Percentiles rank a stretch among this genome's conserved stretches.
Conservation (phyloP, 164 flowering plant genomes). For the Warburgia ugandensis region DNA sequence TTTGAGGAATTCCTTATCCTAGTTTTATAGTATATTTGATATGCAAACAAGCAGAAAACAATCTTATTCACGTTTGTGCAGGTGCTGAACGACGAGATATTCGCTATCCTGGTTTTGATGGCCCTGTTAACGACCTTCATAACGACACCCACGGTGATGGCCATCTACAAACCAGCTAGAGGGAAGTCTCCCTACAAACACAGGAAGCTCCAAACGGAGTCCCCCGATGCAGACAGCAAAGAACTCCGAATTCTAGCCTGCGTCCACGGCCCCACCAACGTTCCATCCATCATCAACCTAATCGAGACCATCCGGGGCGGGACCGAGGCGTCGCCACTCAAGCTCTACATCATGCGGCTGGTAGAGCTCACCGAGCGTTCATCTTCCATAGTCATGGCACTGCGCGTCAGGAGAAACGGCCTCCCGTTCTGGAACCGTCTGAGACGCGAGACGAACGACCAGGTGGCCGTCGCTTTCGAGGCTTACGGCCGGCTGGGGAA, state of each 20-base stretch:
- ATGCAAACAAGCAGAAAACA: too few species aligned
- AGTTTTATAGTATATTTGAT: too few species aligned
- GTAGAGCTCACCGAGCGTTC: slow-evolving; percentile 67
- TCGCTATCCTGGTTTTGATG: slow-evolving; percentile 76
- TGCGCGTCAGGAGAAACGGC: slow-evolving; percentile 41
- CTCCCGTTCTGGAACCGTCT: slow-evolving; percentile 26
- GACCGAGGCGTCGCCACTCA: slow-evolving; percentile 19
- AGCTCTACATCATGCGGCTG: slow-evolving; percentile 51
- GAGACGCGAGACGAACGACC: slow-evolving; percentile 1
- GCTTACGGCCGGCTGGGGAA: slow-evolving; percentile 30
- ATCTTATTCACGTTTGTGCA: slow-evolving; percentile 10
- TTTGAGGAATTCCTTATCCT: too few species aligned
- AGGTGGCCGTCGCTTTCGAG: slow-evolving; percentile 15
- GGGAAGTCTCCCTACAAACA: slow-evolving; percentile 5
- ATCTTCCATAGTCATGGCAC: slow-evolving; percentile 61
- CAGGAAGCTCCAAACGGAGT: slow-evolving; percentile 12
- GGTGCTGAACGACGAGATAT: slow-evolving; percentile 68
- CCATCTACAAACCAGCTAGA: slow-evolving; percentile 50
- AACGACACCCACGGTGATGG: slow-evolving; percentile 64
- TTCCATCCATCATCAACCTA: slow-evolving; percentile 45
- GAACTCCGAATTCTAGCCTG: slow-evolving; percentile 57
- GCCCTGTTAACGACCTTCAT: slow-evolving; percentile 76
- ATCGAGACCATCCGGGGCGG: slow-evolving; percentile 43
- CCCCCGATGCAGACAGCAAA: slow-evolving; percentile 10
- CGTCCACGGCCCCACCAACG: slow-evolving; percentile 42